Evolutionary conservation across 108 stramenopile genomes (phyloP).

Genomic region (Nannochloropsis oceanica): DNA sequence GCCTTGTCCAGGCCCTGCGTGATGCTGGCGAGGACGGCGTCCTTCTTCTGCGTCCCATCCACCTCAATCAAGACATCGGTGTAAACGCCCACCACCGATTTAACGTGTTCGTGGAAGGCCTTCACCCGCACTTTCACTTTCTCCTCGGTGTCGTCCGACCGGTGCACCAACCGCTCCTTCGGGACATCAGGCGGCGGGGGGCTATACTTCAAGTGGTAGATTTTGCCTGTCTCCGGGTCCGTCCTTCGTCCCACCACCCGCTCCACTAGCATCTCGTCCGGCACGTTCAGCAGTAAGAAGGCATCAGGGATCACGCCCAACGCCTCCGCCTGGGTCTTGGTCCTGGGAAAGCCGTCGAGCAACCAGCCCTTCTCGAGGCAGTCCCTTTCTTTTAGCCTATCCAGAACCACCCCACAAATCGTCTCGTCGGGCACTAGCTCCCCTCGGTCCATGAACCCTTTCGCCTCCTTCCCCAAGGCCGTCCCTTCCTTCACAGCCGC

Average conservation of each 20-base stretch:
- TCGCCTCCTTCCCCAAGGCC: constrained; percentile 58
- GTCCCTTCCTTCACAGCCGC: constrained; percentile 65
- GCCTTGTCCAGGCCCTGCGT: not conserved
- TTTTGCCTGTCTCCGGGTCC: constrained; percentile 82
- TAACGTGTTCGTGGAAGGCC: constrained; percentile 49
- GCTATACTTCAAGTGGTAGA: constrained; percentile 83
- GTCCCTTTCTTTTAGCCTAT: constrained; percentile 76
- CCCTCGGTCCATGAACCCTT: constrained; percentile 68
- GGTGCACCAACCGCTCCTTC: constrained; percentile 51
- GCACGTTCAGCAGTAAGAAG: constrained; percentile 83
- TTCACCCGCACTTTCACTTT: constrained; percentile 74
- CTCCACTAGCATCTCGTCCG: constrained; percentile 75
- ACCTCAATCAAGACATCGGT: not conserved
- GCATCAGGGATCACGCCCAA: constrained; percentile 63
- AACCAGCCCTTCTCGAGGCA: constrained; percentile 76
- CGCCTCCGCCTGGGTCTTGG: constrained; percentile 51
- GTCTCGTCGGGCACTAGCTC: constrained; percentile 87
- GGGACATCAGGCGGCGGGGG: constrained; percentile 64
- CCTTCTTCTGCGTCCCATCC: constrained; percentile 5
- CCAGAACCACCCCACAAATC: constrained; percentile 71
- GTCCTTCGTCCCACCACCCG: constrained; percentile 85
- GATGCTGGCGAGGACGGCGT: not conserved
- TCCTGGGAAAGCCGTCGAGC: constrained; percentile 93
- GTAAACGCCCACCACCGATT: not conserved
- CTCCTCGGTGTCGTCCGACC: constrained; percentile 90